Percentiles rank a stretch among this genome's conserved stretches.
phyloP scores from a whole-genome alignment of 495 filamentous ascomycete species.

The Platismatia glauca region DNA sequence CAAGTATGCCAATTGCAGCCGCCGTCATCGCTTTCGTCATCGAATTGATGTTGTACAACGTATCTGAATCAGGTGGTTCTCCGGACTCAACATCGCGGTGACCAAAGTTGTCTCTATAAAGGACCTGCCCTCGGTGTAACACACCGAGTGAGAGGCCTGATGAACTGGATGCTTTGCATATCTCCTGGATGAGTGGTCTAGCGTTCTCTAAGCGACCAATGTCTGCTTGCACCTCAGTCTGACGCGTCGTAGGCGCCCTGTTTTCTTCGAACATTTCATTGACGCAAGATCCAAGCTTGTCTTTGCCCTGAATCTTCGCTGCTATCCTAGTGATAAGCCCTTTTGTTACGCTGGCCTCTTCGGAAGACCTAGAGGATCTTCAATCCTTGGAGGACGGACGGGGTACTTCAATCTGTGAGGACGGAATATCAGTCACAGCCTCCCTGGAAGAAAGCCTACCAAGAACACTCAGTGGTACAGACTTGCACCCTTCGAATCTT shows the following conservation, averaged over 20 bases:
- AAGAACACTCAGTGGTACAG: neutral
- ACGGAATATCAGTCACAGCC: neutral
- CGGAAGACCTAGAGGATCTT: neutral
- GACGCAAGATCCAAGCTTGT: neutral
- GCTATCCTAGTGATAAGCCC: neutral
- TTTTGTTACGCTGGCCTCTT: neutral
- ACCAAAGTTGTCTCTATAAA: conserved; percentile 25
- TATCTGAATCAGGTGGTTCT: conserved; percentile 23
- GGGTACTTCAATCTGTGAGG: neutral
- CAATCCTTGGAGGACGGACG: neutral
- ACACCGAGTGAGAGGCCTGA: conserved; percentile 22
- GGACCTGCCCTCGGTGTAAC: conserved; percentile 23
- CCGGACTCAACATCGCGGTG: conserved; percentile 22
- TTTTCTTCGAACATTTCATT: neutral
- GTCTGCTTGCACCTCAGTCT: neutral
- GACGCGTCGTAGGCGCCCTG: neutral
- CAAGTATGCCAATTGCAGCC: conserved; percentile 29
- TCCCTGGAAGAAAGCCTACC: neutral
- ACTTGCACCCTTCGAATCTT: neutral
- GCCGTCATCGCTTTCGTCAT: conserved; percentile 34
- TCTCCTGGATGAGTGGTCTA: conserved; percentile 1
- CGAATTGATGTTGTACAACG: conserved; percentile 32
- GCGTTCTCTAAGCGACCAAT: neutral
- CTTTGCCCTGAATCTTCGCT: neutral
- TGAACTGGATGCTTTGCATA: neutral